Conservation (phyloP, 176 grass and related monocot species). For the Stipa capillata region DNA sequence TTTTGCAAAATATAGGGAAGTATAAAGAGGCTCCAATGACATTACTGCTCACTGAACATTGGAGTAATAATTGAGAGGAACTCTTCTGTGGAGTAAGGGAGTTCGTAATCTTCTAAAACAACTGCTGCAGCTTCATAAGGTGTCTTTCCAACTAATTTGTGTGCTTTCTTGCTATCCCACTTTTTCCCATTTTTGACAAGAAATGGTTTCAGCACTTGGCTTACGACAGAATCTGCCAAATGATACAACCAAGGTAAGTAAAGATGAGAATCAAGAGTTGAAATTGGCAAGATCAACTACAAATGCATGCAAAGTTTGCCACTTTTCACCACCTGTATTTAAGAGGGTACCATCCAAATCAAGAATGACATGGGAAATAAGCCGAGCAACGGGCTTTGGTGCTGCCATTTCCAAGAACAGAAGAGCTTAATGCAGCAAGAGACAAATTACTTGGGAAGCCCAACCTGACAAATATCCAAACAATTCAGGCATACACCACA, state of each 20-base stretch:
- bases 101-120: constrained; percentile 72
- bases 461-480: constrained; percentile 41
- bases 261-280: neutral
- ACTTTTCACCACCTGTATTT: constrained; percentile 66
- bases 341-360: constrained; percentile 94
- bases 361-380: constrained; percentile 83
- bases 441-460: constrained; percentile 20
- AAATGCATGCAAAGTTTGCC: neutral
- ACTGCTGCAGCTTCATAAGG: constrained; percentile 67
- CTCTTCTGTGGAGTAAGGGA: constrained; percentile 80
- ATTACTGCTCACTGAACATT: constrained; percentile 79
- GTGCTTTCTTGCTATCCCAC: constrained; percentile 73
- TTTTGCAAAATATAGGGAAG: constrained; percentile 13
- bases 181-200: constrained; percentile 66
- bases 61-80: constrained; percentile 67
- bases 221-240: constrained; percentile 62
- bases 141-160: constrained; percentile 68
- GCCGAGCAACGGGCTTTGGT: constrained; percentile 26
- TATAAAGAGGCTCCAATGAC: neutral
- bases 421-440: constrained; percentile 22
- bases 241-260: constrained; percentile 17
- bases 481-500: neutral
- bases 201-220: constrained; percentile 66
- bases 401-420: constrained; percentile 54
- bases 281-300: neutral